phyloP scores from a whole-genome alignment of 2,329 filamentous ascomycete species.

The Acephala macrosclerotiorum region DNA sequence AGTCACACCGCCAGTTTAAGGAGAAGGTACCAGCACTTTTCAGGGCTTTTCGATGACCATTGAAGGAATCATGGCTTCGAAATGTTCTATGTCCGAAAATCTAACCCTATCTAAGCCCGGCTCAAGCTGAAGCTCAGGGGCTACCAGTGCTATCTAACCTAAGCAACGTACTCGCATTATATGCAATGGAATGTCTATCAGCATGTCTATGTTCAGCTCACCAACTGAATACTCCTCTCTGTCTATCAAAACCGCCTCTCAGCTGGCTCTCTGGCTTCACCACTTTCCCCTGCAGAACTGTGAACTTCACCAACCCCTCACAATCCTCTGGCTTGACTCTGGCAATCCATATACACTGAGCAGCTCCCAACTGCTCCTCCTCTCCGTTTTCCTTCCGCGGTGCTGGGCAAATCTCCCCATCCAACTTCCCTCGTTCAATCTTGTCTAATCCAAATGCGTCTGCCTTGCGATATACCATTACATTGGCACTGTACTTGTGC shows the following conservation, averaged over 20 bases:
- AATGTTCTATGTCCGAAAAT: not conserved
- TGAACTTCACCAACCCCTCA: slow-evolving; percentile 89
- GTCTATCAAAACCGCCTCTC: slow-evolving; percentile 88
- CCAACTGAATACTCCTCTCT: slow-evolving; percentile 86
- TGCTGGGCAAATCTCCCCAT: slow-evolving; percentile 42
- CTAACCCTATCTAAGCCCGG: not conserved
- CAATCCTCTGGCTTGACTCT: slow-evolving; percentile 87
- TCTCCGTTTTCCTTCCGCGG: slow-evolving; percentile 38
- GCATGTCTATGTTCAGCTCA: slow-evolving; percentile 46
- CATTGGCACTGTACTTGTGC: slow-evolving; percentile 95
- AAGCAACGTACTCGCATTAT: not conserved
- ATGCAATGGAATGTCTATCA: not conserved
- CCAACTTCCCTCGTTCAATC: slow-evolving; percentile 43
- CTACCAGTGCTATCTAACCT: not conserved
- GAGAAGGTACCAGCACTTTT: not conserved
- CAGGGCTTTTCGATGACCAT: not conserved
- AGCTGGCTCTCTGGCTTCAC: slow-evolving; percentile 88
- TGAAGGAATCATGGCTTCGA: not conserved
- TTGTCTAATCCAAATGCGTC: slow-evolving; percentile 45
- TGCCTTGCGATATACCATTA: slow-evolving; percentile 81
- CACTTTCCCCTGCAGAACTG: slow-evolving; percentile 90
- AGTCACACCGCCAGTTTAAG: too few relatives aligned
- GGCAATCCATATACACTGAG: slow-evolving; percentile 93
- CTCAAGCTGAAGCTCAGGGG: not conserved
- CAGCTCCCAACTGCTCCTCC: slow-evolving; percentile 63